Evolutionary conservation across 208 protist species (phyloP), one percentile per base, ranked within the genome.

Genomic region (Crithidia mellificae): DNA sequence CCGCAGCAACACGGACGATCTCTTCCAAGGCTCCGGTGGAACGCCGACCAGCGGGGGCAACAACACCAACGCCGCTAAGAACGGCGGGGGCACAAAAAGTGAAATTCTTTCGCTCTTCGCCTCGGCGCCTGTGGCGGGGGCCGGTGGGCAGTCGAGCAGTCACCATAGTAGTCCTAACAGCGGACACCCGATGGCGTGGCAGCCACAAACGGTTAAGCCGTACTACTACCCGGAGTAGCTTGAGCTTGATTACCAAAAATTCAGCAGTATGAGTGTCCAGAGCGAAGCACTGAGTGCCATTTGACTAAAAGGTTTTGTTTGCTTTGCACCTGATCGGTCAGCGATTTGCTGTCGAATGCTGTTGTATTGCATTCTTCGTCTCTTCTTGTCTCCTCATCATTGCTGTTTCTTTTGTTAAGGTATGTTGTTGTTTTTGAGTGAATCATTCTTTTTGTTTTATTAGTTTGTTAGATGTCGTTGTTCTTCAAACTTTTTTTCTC

Each of bases 91-190:
- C 20, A 41, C 59, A 2, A 84, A 90, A 38, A 29, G 71, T 20
- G 88, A 93, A 41, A 91, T 93, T 54, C 59, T 93, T 30, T 91
- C 80, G 3, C 44, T 93, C 19, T 93, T 93, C 62, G 63, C 20
- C 29, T 66, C 70, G 9, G 70, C 70, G 0, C 63, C 70, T 0
- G 39, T 76, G 14, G 54, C 52, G 9, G 72, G 46, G 20, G 63
- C 52, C 1, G 41, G 36, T 8, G 66, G 24, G 27, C 36, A 52
- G 63, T 4, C 52, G 38, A 29, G n/a, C 22, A 24, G 41, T 25
- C 29, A 6, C 17, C 9, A 50, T 8, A 59, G 39, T 11, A 52
- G 30, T 19, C 39, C 41, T 8, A 67, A 59, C 22, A 39, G 63
- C n/a, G 62, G 71, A 6, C 34, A 53, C 20, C 39, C 57, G 24